Conservation (phyloP, 163 green algal species). For the Volvox carteri region DNA sequence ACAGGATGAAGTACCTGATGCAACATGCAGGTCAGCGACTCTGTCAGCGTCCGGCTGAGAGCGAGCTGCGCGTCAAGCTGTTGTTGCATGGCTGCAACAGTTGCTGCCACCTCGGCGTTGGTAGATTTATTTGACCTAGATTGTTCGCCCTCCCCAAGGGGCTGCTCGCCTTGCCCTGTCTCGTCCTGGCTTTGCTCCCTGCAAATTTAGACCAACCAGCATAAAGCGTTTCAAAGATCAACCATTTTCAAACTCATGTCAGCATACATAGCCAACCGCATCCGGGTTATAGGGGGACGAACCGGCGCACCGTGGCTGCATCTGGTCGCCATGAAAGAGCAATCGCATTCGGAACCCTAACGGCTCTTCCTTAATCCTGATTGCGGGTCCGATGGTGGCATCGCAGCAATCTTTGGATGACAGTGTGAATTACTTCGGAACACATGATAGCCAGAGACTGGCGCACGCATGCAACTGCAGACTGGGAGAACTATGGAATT, state of each 20-base stretch:
- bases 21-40: background rate
- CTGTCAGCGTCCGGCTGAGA: conserved; percentile 5
- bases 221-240: too few species aligned
- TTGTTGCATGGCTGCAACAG: conserved; percentile 26
- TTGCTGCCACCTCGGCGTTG: background rate
- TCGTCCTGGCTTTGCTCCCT: background rate
- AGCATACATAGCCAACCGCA: background rate
- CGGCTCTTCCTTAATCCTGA: background rate
- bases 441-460: too few species aligned
- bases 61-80: conserved; percentile 20
- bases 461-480: too few species aligned
- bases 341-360: background rate
- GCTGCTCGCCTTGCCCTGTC: background rate
- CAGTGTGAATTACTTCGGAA: too few species aligned
- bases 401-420: too few species aligned
- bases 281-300: background rate
- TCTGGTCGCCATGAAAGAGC: background rate
- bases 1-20: conserved; percentile 22
- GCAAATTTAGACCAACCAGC: background rate
- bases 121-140: background rate
- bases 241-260: too few species aligned
- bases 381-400: too few species aligned
- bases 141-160: background rate
- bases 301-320: background rate
- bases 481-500: too few species aligned